A percentile compares a stretch with the other conserved stretches of the same genome.
These are phyloP conservation scores for Aleurites moluccanus DNA, from an alignment of 441 rosid genomes.

Conservation along the genomic window DNA sequence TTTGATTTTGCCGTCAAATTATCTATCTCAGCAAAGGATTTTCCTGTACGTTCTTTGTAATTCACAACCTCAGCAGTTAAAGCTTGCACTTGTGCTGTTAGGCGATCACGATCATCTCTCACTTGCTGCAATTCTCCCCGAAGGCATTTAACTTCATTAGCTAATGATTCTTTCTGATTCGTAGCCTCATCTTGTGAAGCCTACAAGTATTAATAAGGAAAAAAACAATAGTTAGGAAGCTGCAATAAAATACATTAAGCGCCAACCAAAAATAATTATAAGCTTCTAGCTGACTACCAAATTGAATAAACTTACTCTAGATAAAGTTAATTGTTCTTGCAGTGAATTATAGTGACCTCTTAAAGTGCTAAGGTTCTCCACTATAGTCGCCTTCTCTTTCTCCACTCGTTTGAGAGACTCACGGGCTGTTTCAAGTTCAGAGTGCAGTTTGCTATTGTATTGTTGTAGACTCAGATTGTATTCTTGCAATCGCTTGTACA, in stretches of 20 bases:
- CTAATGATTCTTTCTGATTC: slow-evolving; percentile 62
- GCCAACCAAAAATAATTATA: background rate
- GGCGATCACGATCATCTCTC: slow-evolving; percentile 89
- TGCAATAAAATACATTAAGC: background rate
- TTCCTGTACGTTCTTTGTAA: slow-evolving; percentile 73
- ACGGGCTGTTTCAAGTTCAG: slow-evolving; percentile 56
- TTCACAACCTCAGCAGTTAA: slow-evolving; percentile 57
- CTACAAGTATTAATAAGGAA: slow-evolving; percentile 32
- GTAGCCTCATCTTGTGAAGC: slow-evolving; percentile 75
- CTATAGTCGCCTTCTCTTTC: slow-evolving; percentile 73
- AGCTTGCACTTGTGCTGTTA: slow-evolving; percentile 51
- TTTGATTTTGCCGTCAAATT: slow-evolving; percentile 56
- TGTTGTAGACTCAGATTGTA: slow-evolving; percentile 86
- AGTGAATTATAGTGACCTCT: slow-evolving; percentile 82
- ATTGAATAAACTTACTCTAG: slow-evolving; percentile 54
- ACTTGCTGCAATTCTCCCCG: slow-evolving; percentile 80
- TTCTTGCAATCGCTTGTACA: slow-evolving; percentile 78
- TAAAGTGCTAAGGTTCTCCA: slow-evolving; percentile 79
- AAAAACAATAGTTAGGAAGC: background rate
- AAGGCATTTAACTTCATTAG: slow-evolving; percentile 65
- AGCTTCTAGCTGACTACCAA: background rate
- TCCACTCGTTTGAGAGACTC: slow-evolving; percentile 68
- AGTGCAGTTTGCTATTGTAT: slow-evolving; percentile 71
- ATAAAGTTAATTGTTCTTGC: slow-evolving; percentile 75
- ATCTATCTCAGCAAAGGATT: slow-evolving; percentile 69